These are phyloP conservation scores for Erodium chrysanthum DNA, from an alignment of 441 rosid genomes.

Conservation along the genomic window DNA sequence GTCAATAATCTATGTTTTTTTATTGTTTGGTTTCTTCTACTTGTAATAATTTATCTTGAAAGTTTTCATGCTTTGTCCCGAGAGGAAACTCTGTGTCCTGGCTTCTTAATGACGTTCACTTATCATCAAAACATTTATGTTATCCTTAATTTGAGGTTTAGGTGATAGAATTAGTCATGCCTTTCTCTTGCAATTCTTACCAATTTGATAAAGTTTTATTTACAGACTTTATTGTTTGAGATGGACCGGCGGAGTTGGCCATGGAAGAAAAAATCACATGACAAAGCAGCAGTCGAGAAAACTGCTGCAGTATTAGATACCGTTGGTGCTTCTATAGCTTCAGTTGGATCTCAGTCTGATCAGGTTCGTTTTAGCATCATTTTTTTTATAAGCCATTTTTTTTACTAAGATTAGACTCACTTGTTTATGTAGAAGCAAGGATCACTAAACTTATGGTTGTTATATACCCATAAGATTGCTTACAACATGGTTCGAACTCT, in stretches of 20 bases:
- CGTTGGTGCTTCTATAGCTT: constrained; percentile 22
- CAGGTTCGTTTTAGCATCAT: constrained; percentile 25
- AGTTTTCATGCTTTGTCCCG: not conserved
- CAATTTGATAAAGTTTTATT: constrained; percentile 7
- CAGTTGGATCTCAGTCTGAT: constrained; percentile 32
- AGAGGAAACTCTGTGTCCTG: not conserved
- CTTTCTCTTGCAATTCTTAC: no score
- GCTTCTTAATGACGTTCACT: not conserved
- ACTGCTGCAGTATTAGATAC: constrained; percentile 30
- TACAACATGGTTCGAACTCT: no score
- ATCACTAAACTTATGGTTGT: no score
- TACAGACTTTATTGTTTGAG: constrained; percentile 17
- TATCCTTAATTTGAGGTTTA: constrained; percentile 4
- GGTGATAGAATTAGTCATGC: not conserved
- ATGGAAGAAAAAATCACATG: constrained; percentile 49
- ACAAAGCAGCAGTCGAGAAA: constrained; percentile 29
- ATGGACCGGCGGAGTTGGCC: constrained; percentile 82
- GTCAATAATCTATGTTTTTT: not conserved
- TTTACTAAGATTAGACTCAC: no score
- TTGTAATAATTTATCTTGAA: not conserved
- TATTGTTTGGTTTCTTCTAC: not conserved
- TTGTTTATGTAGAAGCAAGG: no score
- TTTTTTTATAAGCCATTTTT: no score
- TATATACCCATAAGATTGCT: no score
- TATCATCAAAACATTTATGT: not conserved